A percentile compares a stretch with the other conserved stretches of the same genome.
These are phyloP conservation scores for Teratosphaeria pseudoeucalypti DNA, from an alignment of 2,329 filamentous ascomycete species.

Conservation along the genomic window DNA sequence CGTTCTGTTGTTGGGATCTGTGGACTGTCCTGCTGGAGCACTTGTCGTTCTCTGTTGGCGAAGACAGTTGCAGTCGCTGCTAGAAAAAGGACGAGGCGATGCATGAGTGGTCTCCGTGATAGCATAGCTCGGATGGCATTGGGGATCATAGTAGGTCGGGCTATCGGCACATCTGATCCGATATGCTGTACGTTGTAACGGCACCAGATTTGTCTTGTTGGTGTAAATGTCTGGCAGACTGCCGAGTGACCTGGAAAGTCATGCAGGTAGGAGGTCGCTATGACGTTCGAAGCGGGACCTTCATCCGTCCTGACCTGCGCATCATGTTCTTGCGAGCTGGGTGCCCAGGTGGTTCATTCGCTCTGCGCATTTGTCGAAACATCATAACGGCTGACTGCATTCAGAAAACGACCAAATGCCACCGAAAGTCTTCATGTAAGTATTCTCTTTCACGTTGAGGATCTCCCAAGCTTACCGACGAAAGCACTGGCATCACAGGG, in stretches of 20 bases:
- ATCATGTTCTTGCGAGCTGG: too few relatives aligned
- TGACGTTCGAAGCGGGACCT: background rate
- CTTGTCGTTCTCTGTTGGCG: background rate
- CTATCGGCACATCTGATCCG: background rate
- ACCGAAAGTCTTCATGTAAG: constrained; percentile 22
- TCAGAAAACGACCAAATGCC: constrained; percentile 9
- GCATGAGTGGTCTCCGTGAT: background rate
- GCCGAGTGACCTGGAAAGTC: background rate
- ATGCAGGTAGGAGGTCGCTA: background rate
- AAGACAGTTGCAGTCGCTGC: background rate
- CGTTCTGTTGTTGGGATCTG: background rate
- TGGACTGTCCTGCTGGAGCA: background rate
- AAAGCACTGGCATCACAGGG: constrained; percentile 25
- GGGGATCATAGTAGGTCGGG: too few relatives aligned
- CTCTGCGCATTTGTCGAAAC: too few relatives aligned
- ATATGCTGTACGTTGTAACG: background rate
- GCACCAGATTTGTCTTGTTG: background rate
- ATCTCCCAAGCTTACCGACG: background rate
- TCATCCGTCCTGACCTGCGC: background rate
- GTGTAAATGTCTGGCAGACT: background rate
- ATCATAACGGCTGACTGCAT: too few relatives aligned
- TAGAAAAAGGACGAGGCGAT: background rate
- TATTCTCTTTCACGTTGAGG: background rate
- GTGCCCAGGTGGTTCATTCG: too few relatives aligned
- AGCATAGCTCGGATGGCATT: too few relatives aligned